A percentile compares a stretch with the other conserved stretches of the same genome.
Evolutionary conservation across 2,329 filamentous ascomycete species (phyloP).

Genomic region (Cladosporium halotolerans): DNA sequence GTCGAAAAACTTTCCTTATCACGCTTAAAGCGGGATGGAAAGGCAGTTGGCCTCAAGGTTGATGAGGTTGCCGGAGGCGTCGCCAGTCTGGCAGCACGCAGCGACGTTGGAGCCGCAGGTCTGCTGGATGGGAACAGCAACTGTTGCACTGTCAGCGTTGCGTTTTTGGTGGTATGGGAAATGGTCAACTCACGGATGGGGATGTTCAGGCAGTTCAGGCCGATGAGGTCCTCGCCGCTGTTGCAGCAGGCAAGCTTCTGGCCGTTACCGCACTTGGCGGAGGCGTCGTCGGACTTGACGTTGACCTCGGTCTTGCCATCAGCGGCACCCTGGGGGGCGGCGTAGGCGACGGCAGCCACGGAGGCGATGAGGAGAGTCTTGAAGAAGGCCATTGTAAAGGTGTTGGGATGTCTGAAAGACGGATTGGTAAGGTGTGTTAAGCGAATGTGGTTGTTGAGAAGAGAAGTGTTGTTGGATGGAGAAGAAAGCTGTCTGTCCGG

Average conservation of each 20-base stretch:
- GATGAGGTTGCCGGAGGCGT: conserved; percentile 6
- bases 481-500: conserved; percentile 7
- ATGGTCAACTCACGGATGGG: conserved; percentile 1
- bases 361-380: conserved; percentile 12
- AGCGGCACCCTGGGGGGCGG: conserved; percentile 5
- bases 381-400: conserved; percentile 11
- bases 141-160: neutral
- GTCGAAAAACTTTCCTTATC: neutral
- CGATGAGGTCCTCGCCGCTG: conserved; percentile 9
- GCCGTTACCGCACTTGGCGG: conserved; percentile 6
- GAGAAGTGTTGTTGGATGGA: conserved; percentile 11
- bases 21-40: conserved; percentile 10
- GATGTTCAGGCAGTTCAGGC: conserved; percentile 9
- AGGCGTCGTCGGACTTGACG: neutral
- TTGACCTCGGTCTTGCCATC: conserved; percentile 5
- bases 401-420: conserved; percentile 12
- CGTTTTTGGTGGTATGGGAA: neutral
- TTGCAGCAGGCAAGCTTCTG: conserved; percentile 11
- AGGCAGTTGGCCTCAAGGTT: conserved; percentile 11
- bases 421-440: conserved; percentile 7
- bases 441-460: conserved; percentile 11
- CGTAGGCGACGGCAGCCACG: conserved; percentile 10
- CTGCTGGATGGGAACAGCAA: conserved; percentile 8
- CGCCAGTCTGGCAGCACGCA: conserved; percentile 8
- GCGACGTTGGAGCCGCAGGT: conserved; percentile 11